These are phyloP conservation scores for Psilocybe tampanensis DNA, from an alignment of 768 basidiomycete species.

Conservation along the genomic window DNA sequence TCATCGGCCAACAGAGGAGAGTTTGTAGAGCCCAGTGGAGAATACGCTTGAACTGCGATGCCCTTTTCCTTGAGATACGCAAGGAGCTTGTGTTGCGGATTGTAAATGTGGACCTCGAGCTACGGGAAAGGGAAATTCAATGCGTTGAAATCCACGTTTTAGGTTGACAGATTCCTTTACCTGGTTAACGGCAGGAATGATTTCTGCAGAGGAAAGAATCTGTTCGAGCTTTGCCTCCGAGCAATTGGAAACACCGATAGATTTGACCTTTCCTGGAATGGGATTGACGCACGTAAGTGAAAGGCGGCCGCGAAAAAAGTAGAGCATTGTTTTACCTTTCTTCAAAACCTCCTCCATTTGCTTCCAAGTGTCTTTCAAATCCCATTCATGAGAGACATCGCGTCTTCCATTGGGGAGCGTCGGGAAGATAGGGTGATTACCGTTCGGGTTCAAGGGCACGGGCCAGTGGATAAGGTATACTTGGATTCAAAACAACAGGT, in stretches of 20 bases:
- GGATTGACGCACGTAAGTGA: background rate
- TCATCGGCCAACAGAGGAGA: constrained; percentile 70
- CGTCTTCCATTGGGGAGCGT: constrained; percentile 62
- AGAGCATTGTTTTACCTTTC: constrained; percentile 46
- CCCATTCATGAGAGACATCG: constrained; percentile 69
- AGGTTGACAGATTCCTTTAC: constrained; percentile 33
- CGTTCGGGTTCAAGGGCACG: constrained; percentile 68
- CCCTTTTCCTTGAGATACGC: constrained; percentile 63
- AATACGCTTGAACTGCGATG: constrained; percentile 79
- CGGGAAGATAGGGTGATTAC: constrained; percentile 63
- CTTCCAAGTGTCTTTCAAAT: constrained; percentile 76
- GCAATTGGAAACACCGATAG: constrained; percentile 80
- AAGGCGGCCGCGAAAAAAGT: background rate
- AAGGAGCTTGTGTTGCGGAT: constrained; percentile 71
- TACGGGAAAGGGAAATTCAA: constrained; percentile 26
- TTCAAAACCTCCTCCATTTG: constrained; percentile 77
- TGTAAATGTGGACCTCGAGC: constrained; percentile 76
- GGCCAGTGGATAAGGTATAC: constrained; percentile 85
- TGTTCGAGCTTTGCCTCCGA: constrained; percentile 68
- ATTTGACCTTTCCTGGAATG: constrained; percentile 59
- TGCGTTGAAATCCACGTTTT: constrained; percentile 2
- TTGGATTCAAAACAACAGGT: constrained; percentile 19
- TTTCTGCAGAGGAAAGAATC: constrained; percentile 64
- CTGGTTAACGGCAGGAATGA: constrained; percentile 77
- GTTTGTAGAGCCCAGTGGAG: constrained; percentile 72